phyloP scores from a whole-genome alignment of 2,329 filamentous ascomycete genomes.

The Scedosporium aurantiacum region DNA sequence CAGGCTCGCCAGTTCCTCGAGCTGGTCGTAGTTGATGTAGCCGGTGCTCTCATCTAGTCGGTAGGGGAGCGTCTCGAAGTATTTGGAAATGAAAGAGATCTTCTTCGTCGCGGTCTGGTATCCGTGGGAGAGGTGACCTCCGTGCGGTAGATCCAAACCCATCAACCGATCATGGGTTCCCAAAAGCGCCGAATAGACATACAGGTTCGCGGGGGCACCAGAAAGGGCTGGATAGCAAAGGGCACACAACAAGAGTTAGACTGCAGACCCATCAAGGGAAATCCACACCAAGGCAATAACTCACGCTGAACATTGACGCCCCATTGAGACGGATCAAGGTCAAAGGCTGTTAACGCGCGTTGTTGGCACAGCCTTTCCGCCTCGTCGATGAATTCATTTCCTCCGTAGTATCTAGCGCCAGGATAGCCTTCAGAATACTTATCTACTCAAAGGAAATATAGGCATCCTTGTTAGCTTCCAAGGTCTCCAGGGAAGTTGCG shows the following conservation, averaged over 20 bases:
- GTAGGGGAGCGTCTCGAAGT: conserved; percentile 97
- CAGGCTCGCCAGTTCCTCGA: conserved; percentile 75
- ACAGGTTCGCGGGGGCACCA: conserved; percentile 64
- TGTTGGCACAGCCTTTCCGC: conserved; percentile 83
- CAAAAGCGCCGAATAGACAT: conserved; percentile 91
- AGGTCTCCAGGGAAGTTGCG: neutral
- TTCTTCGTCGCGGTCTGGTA: conserved; percentile 91
- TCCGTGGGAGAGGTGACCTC: conserved; percentile 89
- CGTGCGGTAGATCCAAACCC: conserved; percentile 93
- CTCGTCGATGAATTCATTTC: conserved; percentile 91
- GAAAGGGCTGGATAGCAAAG: conserved; percentile 53
- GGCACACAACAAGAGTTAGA: neutral
- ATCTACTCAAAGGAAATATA: conserved; percentile 41
- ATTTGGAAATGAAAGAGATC: conserved; percentile 97
- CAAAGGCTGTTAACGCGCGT: conserved; percentile 79
- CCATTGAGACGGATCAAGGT: conserved; percentile 76
- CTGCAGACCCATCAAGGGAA: neutral
- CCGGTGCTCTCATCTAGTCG: conserved; percentile 82
- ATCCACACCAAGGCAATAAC: conserved; percentile 17
- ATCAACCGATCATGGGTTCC: conserved; percentile 90
- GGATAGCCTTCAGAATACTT: conserved; percentile 99
- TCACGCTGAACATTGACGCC: conserved; percentile 89
- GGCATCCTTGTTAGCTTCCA: conserved; percentile 13
- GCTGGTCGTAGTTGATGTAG: conserved; percentile 85
- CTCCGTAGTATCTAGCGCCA: conserved; percentile 90